Conservation (phyloP, 1,284 basidiomycete genomes). For the Ganoderma meredithae region DNA sequence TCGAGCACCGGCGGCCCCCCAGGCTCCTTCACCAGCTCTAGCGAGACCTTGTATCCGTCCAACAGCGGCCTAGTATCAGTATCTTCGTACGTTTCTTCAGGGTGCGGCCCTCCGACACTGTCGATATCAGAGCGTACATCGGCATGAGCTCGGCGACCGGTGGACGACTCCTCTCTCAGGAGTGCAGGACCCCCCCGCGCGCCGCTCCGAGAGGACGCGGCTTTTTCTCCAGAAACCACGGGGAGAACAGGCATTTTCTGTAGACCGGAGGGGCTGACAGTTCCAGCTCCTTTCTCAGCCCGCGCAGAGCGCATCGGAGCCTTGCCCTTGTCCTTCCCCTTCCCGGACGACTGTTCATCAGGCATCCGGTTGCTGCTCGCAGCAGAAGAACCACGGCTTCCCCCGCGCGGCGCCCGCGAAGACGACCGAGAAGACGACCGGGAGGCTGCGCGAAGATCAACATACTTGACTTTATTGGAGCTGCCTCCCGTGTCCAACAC, state of each 20-base stretch:
- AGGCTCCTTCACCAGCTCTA: slow-evolving; percentile 23
- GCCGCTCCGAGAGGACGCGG: not conserved
- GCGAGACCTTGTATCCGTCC: slow-evolving; percentile 14
- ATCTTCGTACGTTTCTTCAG: not conserved
- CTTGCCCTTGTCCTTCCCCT: slow-evolving; percentile 22
- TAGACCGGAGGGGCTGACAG: not conserved
- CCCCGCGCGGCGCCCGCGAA: slow-evolving; percentile 10
- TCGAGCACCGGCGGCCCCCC: slow-evolving; percentile 33
- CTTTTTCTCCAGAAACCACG: slow-evolving; percentile 7
- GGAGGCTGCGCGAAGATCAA: slow-evolving; percentile 22
- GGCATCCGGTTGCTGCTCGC: not conserved
- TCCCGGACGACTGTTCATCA: not conserved
- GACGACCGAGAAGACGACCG: slow-evolving; percentile 25
- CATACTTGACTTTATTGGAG: slow-evolving; percentile 16
- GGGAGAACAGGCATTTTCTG: not conserved
- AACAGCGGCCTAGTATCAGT: not conserved
- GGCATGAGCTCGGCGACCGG: not conserved
- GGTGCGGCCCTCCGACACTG: not conserved
- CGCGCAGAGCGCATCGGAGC: slow-evolving; percentile 11
- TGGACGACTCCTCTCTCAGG: not conserved
- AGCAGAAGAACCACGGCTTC: not conserved
- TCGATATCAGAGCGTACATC: not conserved
- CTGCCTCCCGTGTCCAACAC: not conserved
- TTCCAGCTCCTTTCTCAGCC: not conserved
- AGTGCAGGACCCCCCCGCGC: not conserved